A percentile compares a stretch with the other conserved stretches of the same genome.
Conservation (phyloP, 2,329 filamentous ascomycete species). For the Drechslerella dactyloides region DNA sequence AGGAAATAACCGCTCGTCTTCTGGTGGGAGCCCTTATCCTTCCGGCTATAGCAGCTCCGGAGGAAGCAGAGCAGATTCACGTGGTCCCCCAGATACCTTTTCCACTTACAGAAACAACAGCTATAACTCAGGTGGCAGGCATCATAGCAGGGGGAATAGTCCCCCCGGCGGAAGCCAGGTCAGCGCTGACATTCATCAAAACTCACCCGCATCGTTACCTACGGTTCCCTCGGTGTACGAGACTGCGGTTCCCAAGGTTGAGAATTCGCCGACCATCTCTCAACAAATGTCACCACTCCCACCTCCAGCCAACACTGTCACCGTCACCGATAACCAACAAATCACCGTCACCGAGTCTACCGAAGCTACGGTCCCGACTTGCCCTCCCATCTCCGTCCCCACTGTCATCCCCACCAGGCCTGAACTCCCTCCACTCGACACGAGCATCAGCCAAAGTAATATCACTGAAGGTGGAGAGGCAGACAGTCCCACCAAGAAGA, state of each 20-base stretch:
- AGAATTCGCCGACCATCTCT: background rate
- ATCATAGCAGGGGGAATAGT: constrained; percentile 16
- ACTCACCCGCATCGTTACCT: background rate
- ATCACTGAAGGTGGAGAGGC: background rate
- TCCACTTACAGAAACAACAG: background rate
- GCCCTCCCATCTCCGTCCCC: background rate
- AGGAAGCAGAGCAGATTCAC: constrained; percentile 31
- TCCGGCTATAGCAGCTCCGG: constrained; percentile 33
- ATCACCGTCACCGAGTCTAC: no score
- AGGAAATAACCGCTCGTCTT: constrained; percentile 18
- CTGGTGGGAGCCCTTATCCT: constrained; percentile 36
- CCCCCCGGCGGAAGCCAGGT: constrained; percentile 5
- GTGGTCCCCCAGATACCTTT: constrained; percentile 8
- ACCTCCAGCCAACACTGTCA: no score
- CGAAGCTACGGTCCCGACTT: background rate
- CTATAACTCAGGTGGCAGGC: constrained; percentile 1
- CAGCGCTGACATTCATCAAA: constrained; percentile 1
- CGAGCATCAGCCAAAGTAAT: background rate
- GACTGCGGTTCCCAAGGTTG: background rate
- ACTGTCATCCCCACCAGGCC: constrained; percentile 6
- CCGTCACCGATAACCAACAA: no score
- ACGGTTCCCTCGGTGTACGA: no score
- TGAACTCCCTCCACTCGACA: constrained; percentile 15
- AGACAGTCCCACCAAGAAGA: constrained; percentile 16
- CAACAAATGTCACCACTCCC: background rate